Base-by-base conservation (phyloP, 352 stramenopile species). In the Pythium coloratum region DNA sequence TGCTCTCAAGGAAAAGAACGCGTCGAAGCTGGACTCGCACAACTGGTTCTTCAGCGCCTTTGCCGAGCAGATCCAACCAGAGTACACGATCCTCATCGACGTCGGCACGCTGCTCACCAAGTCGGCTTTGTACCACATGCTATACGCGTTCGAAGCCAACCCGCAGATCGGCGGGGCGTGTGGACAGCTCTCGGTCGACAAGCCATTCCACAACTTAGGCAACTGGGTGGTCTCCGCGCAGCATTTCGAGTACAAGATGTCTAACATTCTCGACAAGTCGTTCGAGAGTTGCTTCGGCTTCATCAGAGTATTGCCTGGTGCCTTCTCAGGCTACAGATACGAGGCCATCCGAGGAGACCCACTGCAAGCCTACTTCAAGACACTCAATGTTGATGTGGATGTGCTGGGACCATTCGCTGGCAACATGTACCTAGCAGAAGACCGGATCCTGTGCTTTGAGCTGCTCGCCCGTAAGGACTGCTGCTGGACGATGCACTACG, bases 191-290 rank as follows among this genome's bases (percentile, higher is more conserved):
- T 79, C 85, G 0, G 88, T 96, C 24, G 88, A 96, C 16, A 76
- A 93, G n/a, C 86, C 88, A 18, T 89, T 91, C 56, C 79, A 81
- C 38, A 89, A 94, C 66, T 65, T 96, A 67, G 90, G 81, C 70
- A 96, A 96, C 55, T 96, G 86, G 86, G 86, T 96, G 67, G 75
- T 96, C 16, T 91, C 84, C n/a, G 88, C 88, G 13, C 88, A 96
- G 60, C 76, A 95, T 58, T 96, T 96, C 53, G 88, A 96, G 79
- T 96, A 96, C 84, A 95, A 95, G 65, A 94, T 95, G 47, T 92
- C 84, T 47, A 94, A 95, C 71, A 87, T 95, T 46, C 72, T 96
- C 1, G 88, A 96, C 80, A 95, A 95, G 72, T 87, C 84, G 10
- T 66, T 94, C 50, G 88, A 96, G 62, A 90, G 78, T 56, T 95